Evolutionary conservation across 1,284 basidiomycete species (phyloP).

Genomic region (Abortiporus biennis): DNA sequence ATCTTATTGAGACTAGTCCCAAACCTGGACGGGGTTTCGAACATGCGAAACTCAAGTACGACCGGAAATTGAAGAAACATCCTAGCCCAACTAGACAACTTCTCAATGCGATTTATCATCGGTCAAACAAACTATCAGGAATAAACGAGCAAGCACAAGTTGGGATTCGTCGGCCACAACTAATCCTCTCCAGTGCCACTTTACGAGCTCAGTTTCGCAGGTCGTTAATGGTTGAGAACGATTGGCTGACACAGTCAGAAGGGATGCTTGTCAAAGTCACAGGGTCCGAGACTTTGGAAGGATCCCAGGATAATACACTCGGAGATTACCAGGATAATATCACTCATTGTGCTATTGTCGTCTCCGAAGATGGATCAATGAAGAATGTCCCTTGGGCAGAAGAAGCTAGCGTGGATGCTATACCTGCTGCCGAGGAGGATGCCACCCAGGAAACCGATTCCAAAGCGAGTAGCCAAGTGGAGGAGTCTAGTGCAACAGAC

Average conservation of each 20-base stretch:
- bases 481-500: too few species aligned
- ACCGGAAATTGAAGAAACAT: conserved; percentile 41
- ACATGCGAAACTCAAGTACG: conserved; percentile 25
- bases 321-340: neutral
- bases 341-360: conserved; percentile 2
- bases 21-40: conserved; percentile 31
- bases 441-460: too few species aligned
- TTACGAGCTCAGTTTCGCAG: conserved; percentile 48
- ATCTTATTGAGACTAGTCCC: conserved; percentile 46
- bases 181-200: conserved; percentile 67
- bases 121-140: neutral
- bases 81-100: conserved; percentile 51
- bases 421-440: neutral
- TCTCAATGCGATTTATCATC: conserved; percentile 48
- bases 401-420: neutral
- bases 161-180: conserved; percentile 36
- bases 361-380: neutral
- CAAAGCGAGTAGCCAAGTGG: too few species aligned
- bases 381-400: neutral
- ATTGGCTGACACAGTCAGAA: conserved; percentile 43
- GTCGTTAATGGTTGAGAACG: conserved; percentile 44
- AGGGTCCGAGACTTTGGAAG: conserved; percentile 15
- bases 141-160: neutral
- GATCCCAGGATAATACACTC: conserved; percentile 1
- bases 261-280: conserved; percentile 41